Base-by-base conservation (phyloP, 768 basidiomycete genomes). In the Punctularia strigosozonata region DNA sequence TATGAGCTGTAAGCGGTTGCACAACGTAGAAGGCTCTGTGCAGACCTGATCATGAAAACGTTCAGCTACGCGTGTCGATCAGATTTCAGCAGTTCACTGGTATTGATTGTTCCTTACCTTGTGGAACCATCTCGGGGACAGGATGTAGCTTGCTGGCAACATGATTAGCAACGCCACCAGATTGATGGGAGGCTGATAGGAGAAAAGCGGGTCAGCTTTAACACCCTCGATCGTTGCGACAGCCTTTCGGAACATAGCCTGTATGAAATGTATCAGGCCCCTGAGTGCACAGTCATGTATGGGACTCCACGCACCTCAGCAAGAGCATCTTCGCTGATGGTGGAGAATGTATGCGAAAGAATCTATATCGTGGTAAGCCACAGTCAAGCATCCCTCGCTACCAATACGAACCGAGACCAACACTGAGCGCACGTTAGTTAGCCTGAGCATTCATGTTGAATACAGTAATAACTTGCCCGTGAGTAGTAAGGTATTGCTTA, bases 101-200 rank as follows among this genome's bases (percentile, higher is more conserved):
- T 14, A 41, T 25, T 21, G 15, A 14, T 23, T 14, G 44, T 5
- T 23, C 45, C 53, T 38, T 50, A 84, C 85, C 65, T 97, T 97
- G 56, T 98, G 94, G 55, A 98, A 97, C 90, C 90, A 97, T 39
- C 94, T 69, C n/a, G 91, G 89, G 5, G 71, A 71, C n/a, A 95
- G 65, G 37, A 90, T 59, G 55, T 85, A 91, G 46, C 80, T 85
- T 17, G 84, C 68, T 2, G 95, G 91, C 44, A 91, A 66, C 71
- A 99, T 82, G 45, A 94, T 65, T 37, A 77, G 75, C 12, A 98
- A 63, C 0, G 94, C 95, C 31, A 92, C 43, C 5, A 97, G 59
- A 56, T 98, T 99, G 50, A 98, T 60, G 0, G 95, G 95, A 1
- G 94, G 83, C 51, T 91, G 88, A 55, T 97, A 97, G 18, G 86